Base-by-base conservation (phyloP, 306 rosid genomes). In the Arachis stenosperma region DNA sequence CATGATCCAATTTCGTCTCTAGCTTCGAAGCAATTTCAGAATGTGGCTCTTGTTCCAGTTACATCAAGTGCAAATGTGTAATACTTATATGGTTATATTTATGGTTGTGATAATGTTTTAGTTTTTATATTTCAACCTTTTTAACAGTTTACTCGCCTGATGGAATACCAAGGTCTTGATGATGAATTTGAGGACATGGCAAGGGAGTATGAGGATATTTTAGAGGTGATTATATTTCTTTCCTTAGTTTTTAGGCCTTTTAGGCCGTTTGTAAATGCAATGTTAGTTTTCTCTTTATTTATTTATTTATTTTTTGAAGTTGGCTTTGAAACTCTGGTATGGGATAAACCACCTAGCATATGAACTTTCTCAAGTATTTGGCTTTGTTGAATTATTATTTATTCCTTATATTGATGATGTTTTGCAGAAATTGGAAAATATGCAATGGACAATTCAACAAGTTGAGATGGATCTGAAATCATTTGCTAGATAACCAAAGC, bases 371-470 rank as follows among this genome's bases (percentile, higher is more conserved):
- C 17, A 17, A 17, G 17, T 17, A 17, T 17, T 17, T 22, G 27
- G 27, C 27, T 22, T 22, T 22, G 37, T 33, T 33, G 37, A 33
- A 33, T 33, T 14, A 55, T 43, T 11, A 2, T 69, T 48, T 54
- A 22, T 33, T 42, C 52, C 55, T 47, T 3, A 61, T 46, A 0
- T 40, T 54, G 74, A 47, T 67, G 56, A 29, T 75, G 44, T 58
- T 54, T 56, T 78, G 73, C 92, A 94, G 97, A 87, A 89, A 83
- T 76, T 94, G 79, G 96, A 89, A 79, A 87, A 88, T 64, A 85
- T 94, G 95, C 92, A 87, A 76, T 91, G 99, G 99, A 95, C 96
- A 30, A 95, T 95, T 66, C 84, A 88, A 55, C 93, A 95, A 82
- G 98, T 95, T 70, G 97, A 95, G 77, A 88, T 84, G 89, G 99